Base-by-base conservation (phyloP, 495 filamentous ascomycete genomes). In the Aeminium ludgeri region DNA sequence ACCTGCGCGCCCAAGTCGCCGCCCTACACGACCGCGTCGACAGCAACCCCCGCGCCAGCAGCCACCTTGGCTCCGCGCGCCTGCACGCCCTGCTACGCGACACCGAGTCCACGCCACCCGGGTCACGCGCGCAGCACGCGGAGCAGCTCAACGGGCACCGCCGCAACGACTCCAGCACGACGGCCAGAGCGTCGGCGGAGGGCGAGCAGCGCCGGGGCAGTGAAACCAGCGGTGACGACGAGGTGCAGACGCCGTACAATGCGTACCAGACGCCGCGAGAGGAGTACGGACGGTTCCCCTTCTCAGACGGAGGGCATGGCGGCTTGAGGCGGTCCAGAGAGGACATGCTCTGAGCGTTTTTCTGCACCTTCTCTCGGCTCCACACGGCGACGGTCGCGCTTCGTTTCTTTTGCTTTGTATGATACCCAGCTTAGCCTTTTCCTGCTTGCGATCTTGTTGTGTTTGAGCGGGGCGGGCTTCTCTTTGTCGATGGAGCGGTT, bases 1-100 rank as follows among this genome's bases (percentile, higher is more conserved):
- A 11, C 18, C 15, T 50, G 33, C 32, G 43, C 3, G 18, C 27
- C 18, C 43, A 50, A 16, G 39, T 50, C 34, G 12, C 28, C 3
- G 30, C 38, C 20, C 35, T 50, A 18, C 48, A 50, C 2, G 37
- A 45, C 15, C 48, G 43, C 27, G 43, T 50, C 30, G 25, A 19
- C 11, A 40, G 41, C 8, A 17, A 43, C 20, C 30, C 40, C 5
- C 35, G 46, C 7, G 41, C 36, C 23, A 49, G 41, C 18, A 23
- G 31, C 20, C 1, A 36, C 13, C 30, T 38, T 15, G 46, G 38
- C 25, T 49, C 46, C 6, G 44, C 34, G 16, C 40, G 46, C 1
- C 17, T 48, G 16, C 45, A 41, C 11, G 45, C 43, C 3, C n/a
- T 49, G 13, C 30, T 44, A 28, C 40, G 36, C 3, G 46, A 37